phyloP scores from a whole-genome alignment of 257 asterid genomes.

The Jacaranda mimosifolia region DNA sequence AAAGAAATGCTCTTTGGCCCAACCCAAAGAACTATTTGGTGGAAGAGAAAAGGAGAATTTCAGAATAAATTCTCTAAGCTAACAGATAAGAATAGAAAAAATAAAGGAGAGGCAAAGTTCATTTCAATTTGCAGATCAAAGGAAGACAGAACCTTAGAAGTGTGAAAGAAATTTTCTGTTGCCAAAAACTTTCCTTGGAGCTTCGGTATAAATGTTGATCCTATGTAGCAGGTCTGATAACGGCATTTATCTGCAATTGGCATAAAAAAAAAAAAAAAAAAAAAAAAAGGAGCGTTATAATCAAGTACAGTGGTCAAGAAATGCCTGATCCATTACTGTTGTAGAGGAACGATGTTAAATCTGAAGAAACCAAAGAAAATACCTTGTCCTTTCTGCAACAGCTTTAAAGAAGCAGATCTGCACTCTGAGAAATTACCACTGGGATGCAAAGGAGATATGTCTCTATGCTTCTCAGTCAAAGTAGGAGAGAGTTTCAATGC shows the following conservation, averaged over 20 bases:
- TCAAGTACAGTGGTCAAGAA: background rate
- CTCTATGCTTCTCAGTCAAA: conserved; percentile 54
- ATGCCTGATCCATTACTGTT: background rate
- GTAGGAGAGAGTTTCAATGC: conserved; percentile 55
- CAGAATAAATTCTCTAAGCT: conserved; percentile 12
- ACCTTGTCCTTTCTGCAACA: conserved; percentile 92
- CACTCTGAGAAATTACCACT: conserved; percentile 93
- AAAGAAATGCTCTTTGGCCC: conserved; percentile 70
- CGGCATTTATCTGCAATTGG: conserved; percentile 75
- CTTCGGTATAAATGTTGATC: conserved; percentile 84
- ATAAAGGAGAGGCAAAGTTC: background rate
- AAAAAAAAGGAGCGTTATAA: conserved; percentile 23
- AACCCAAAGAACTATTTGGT: conserved; percentile 80
- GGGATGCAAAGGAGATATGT: conserved; percentile 65
- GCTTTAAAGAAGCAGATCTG: conserved; percentile 78
- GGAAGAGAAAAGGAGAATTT: conserved; percentile 33
- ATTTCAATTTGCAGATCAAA: background rate
- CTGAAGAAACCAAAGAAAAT: conserved; percentile 28
- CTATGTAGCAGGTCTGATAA: conserved; percentile 66
- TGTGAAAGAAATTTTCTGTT: conserved; percentile 90
- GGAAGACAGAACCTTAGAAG: conserved; percentile 69
- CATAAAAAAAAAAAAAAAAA: conserved; percentile 31
- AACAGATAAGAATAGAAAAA: background rate
- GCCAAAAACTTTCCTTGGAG: conserved; percentile 93
- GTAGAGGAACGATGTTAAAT: background rate